phyloP scores from a whole-genome alignment of 2,329 filamentous ascomycete genomes.

The Fusarium lateritium region DNA sequence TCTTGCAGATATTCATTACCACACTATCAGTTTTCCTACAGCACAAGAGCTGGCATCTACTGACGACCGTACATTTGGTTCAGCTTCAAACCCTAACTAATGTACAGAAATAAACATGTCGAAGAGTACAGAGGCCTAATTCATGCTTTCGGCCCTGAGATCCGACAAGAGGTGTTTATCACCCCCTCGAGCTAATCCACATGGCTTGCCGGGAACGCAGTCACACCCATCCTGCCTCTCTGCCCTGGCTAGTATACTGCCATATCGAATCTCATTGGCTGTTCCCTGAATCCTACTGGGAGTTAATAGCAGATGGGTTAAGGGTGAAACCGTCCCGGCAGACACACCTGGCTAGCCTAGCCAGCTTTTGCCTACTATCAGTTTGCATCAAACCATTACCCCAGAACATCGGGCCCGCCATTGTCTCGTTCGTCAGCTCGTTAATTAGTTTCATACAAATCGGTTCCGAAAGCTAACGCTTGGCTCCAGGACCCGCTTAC shows the following conservation, averaged over 20 bases:
- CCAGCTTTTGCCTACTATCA: background rate
- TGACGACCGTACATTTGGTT: conserved; percentile 1
- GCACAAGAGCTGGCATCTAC: conserved; percentile 6
- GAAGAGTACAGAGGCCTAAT: conserved; percentile 5
- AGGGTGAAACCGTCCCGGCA: conserved; percentile 20
- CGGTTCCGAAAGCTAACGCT: conserved; percentile 1
- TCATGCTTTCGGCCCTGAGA: conserved; percentile 40
- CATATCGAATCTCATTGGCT: conserved; percentile 12
- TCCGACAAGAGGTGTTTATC: conserved; percentile 36
- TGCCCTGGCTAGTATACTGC: conserved; percentile 4
- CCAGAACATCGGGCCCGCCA: background rate
- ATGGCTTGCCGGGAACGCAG: conserved; percentile 1
- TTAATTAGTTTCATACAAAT: background rate
- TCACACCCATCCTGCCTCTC: conserved; percentile 14
- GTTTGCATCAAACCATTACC: conserved; percentile 3
- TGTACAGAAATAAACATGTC: background rate
- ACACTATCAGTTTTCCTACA: conserved; percentile 3
- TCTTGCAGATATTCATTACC: conserved; percentile 25
- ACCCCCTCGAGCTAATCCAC: conserved; percentile 3
- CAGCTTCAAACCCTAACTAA: background rate
- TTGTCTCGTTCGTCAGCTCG: background rate
- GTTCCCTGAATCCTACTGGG: conserved; percentile 10
- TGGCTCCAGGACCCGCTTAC: conserved; percentile 24
- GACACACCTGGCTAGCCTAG: background rate
- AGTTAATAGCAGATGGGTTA: background rate